These are phyloP conservation scores for Phoma sp. DNA, from an alignment of 2,329 filamentous ascomycete genomes.

Conservation along the genomic window DNA sequence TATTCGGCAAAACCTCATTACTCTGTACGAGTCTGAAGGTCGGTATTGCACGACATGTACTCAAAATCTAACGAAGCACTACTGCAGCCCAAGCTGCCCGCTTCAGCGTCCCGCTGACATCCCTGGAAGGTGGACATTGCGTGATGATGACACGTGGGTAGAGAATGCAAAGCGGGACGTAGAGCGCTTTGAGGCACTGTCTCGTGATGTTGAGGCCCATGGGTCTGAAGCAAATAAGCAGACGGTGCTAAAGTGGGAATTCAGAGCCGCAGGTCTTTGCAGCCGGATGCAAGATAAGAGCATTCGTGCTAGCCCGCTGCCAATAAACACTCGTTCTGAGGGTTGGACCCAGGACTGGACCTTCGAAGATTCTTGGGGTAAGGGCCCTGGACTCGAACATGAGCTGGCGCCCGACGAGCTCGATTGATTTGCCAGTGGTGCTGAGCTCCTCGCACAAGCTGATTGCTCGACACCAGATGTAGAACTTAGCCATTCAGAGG, in stretches of 20 bases:
- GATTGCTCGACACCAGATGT: no score
- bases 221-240: neutral
- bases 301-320: neutral
- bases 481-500: no score
- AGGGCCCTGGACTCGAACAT: neutral
- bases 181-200: neutral
- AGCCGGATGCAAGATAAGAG: neutral
- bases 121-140: no score
- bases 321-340: neutral
- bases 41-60: neutral
- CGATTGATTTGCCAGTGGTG: no score
- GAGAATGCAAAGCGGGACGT: neutral
- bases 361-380: neutral
- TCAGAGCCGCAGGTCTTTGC: neutral
- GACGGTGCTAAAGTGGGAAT: neutral
- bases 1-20: neutral
- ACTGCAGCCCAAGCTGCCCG: neutral
- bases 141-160: neutral
- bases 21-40: neutral
- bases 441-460: no score
- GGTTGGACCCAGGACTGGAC: neutral
- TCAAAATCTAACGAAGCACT: neutral
- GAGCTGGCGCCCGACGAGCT: neutral
- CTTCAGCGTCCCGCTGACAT: neutral
- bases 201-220: neutral